Percentiles rank a stretch among this genome's conserved stretches.
Conservation (phyloP, 441 rosid genomes). For the Macaranga tanarius region DNA sequence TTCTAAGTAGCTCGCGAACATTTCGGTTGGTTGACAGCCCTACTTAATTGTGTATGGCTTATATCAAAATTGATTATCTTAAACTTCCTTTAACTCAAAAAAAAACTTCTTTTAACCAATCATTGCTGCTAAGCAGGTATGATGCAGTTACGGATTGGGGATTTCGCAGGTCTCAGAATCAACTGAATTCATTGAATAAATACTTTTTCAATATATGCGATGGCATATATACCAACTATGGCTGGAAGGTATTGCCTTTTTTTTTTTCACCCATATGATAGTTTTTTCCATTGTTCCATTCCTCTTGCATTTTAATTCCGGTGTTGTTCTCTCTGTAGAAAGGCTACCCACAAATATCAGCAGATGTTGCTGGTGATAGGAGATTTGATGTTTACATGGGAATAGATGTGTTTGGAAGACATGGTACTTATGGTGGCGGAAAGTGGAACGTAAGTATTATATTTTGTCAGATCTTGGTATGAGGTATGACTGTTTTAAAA, state of each 20-base stretch:
- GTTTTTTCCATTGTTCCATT: neutral
- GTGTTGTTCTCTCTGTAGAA: too few relatives aligned
- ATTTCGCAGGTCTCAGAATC: conserved; percentile 65
- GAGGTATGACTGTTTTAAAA: too few relatives aligned
- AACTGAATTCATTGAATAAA: conserved; percentile 61
- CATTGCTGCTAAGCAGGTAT: conserved; percentile 49
- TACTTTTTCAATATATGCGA: conserved; percentile 79
- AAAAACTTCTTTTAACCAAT: conserved; percentile 6
- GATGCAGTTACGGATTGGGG: conserved; percentile 68
- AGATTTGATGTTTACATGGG: too few relatives aligned
- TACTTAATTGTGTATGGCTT: too few relatives aligned
- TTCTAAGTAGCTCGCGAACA: too few relatives aligned
- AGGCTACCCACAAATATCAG: too few relatives aligned
- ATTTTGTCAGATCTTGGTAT: too few relatives aligned
- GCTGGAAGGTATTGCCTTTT: conserved; percentile 56
- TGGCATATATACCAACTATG: conserved; percentile 73
- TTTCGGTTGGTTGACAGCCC: too few relatives aligned
- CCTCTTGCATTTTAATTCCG: neutral
- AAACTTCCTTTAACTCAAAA: neutral
- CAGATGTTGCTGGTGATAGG: too few relatives aligned
- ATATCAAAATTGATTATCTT: neutral
- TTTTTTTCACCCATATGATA: neutral
- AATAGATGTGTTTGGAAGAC: too few relatives aligned
- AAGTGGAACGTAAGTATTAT: too few relatives aligned
- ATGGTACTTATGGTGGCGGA: too few relatives aligned